Evolutionary conservation across 169 alveolate species (phyloP), one percentile per base, ranked within the genome.

Genomic region (Sarcocystis neurona): DNA sequence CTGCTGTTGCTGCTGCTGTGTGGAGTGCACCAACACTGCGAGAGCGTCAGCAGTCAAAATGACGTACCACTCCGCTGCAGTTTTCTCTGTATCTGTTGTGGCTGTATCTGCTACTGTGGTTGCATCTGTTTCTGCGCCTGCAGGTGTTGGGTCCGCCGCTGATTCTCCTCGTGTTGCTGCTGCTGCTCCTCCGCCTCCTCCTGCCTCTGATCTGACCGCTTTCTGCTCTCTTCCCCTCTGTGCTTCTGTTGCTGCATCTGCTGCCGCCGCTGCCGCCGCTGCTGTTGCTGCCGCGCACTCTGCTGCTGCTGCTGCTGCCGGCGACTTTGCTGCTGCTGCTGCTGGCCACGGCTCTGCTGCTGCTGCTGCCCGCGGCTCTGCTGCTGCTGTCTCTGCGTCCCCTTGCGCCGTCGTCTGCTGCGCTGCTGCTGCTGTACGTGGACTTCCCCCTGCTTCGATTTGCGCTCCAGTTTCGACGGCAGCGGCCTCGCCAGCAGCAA

Each of bases 21-120:
- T n/a, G 37, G 34, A 53, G 12, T 12, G 32, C 48, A 12, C 56
- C 2, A 72, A 39, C 6, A 72, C 82, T 0, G 82, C 82, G 39
- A 72, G 34, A 1, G 82, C 82, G 32, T 72, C 82, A 48, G 34
- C 82, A 20, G 82, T 72, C 18, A 72, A 53, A 18, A 72, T 43
- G 6, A 72, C 56, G 18, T 37, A 72, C 82, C 82, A 72, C 82
- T 37, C 53, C 10, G 53, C 56, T 18, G 23, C 82, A 0, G 30
- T 23, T 30, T 5, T 30, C 79, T 37, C 10, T 30, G n/a, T n/a
- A n/a, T n/a, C n/a, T n/a, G n/a, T n/a, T n/a, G n/a, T n/a, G n/a
- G 12, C 43, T 30, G 47, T n/a, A 3, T 70, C 53, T n/a, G 6
- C 79, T 39, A 20, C 53, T 37, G 15, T 15, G 15, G 39, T 27